Evolutionary conservation across 176 grass and related monocot genomes (phyloP).

Genomic region (Oryza coarctata): DNA sequence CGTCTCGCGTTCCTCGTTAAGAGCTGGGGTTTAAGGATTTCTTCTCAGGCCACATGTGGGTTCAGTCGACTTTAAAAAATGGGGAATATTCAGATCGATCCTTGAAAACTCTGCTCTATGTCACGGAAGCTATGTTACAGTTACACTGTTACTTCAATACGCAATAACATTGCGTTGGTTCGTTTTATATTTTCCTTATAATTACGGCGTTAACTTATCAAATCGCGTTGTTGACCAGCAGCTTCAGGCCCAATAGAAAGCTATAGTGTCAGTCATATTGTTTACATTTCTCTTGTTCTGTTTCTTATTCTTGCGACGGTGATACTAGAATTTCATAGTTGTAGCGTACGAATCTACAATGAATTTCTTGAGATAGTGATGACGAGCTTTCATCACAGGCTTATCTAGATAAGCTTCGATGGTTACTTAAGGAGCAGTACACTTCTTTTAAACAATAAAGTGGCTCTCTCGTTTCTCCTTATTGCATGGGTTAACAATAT

Average conservation of each 20-base stretch:
- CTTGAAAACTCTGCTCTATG: not conserved
- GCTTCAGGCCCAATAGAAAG: too few relatives aligned
- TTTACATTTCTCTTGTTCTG: not conserved
- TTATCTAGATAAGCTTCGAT: slow-evolving; percentile 11
- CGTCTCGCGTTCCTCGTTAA: not conserved
- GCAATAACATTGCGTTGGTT: too few relatives aligned
- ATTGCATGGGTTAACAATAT: not conserved
- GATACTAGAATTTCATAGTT: not conserved
- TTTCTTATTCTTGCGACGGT: not conserved
- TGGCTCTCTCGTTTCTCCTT: not conserved
- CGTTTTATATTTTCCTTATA: too few relatives aligned
- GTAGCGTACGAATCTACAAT: not conserved
- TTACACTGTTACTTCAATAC: not conserved
- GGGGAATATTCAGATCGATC: not conserved
- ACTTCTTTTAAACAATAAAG: not conserved
- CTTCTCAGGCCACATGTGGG: not conserved
- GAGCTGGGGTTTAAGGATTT: not conserved
- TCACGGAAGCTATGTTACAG: not conserved
- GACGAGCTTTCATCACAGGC: not conserved
- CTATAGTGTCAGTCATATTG: not conserved
- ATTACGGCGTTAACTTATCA: too few relatives aligned
- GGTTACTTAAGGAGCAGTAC: slow-evolving; percentile 5
- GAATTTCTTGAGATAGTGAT: slow-evolving; percentile 14
- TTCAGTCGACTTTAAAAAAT: not conserved
- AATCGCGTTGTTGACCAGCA: too few relatives aligned